Evolutionary conservation across 495 filamentous ascomycete species (phyloP), one percentile per base, ranked within the genome.

Genomic region (Neurospora pannonica): DNA sequence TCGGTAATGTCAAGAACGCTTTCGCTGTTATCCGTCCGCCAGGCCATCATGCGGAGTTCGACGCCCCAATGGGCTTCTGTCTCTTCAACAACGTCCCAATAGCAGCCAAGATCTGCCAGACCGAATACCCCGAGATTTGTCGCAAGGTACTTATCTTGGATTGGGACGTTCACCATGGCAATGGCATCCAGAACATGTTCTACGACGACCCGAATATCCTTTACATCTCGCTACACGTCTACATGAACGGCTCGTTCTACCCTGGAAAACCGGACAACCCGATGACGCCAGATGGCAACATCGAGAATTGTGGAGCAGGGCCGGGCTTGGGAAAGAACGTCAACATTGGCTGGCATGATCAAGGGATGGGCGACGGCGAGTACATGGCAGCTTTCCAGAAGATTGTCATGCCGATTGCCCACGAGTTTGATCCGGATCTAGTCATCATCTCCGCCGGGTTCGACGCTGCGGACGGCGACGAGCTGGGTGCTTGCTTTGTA

Each of bases 381-480:
- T 99, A 99, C 82, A 89, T 98, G 83, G 93, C 91, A 74, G 96
- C 96, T 11, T 99, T 99, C 79, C 94, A 98, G 74, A 89, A 94
- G 79, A 90, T 98, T 37, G 92, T 98, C n/a, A 97, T 99, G 94
- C 96, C 96, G 0, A 95, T 98, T 73, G 95, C 93, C 0, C 86
- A 88, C 17, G 95, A 99, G 77, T 99, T 98, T 79, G 86, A 95
- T 78, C 96, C 96, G 3, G 97, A 99, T 78, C 85, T 99, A 13
- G 94, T 99, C 11, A 95, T 99, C 75, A 91, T 99, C 71, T 94
- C 97, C 7, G 95, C 96, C 75, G 96, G 96, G 2, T 99, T 99
- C 74, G 96, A 99, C 82, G 96, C 96, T 6, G 96, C 96, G 3
- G 93, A 89, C 60, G 96, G 97, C 9, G 96, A 99, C 82, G 90